Evolutionary conservation across 73 alveolate genomes (phyloP).

Genomic region (Paramecium octaurelia): DNA sequence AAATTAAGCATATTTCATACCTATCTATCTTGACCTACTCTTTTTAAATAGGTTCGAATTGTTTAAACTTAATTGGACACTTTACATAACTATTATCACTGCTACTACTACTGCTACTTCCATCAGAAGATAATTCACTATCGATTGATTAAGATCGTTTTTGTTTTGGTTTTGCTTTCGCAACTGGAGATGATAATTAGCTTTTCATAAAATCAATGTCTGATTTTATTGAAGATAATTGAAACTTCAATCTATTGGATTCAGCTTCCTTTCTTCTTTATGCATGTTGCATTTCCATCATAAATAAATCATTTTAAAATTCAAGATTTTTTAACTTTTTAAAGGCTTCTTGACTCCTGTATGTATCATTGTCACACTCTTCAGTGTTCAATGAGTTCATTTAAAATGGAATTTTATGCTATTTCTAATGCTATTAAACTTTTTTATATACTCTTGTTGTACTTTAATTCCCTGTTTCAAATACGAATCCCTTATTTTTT

Average conservation of each 20-base stretch:
- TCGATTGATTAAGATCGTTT: background rate
- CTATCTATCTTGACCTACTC: background rate
- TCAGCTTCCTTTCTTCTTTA: background rate
- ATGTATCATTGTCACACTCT: background rate
- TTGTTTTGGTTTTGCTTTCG: background rate
- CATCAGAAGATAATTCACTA: background rate
- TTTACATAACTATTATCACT: background rate
- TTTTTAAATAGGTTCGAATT: background rate
- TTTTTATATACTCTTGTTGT: background rate
- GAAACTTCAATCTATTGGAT: background rate
- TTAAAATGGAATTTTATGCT: background rate
- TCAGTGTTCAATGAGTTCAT: background rate
- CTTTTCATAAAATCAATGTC: constrained; percentile 1
- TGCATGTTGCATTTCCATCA: constrained; percentile 6
- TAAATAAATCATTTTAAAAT: background rate
- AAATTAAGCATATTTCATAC: background rate
- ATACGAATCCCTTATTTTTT: background rate
- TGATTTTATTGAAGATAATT: background rate
- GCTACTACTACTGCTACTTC: background rate
- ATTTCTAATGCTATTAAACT: background rate
- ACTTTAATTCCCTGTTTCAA: background rate
- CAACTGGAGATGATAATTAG: background rate
- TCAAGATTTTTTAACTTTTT: background rate
- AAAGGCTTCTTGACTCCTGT: background rate
- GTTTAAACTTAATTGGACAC: constrained; percentile 19